Conservation (phyloP, 2,329 filamentous ascomycete species). For the Hymenoscyphus fraxineus region DNA sequence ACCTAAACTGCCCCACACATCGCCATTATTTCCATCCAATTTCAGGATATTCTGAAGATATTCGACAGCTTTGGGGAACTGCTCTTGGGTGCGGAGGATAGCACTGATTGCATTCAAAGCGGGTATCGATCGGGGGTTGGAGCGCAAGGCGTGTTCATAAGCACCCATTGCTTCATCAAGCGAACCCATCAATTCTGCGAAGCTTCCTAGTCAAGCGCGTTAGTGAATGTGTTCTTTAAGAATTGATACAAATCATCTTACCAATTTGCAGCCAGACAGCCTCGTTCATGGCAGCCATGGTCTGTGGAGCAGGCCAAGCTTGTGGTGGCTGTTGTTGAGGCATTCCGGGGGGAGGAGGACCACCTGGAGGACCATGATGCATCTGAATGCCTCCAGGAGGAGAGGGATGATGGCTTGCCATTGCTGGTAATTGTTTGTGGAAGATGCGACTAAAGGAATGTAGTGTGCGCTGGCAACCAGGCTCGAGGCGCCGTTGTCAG, state of each 20-base stretch:
- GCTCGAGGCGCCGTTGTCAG: not conserved
- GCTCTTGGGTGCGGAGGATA: conserved; percentile 86
- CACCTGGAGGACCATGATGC: conserved; percentile 34
- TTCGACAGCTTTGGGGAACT: conserved; percentile 90
- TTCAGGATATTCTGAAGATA: conserved; percentile 89
- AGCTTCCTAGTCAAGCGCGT: conserved; percentile 57
- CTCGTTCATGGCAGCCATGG: conserved; percentile 74
- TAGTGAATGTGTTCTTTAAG: conserved; percentile 25
- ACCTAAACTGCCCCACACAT: conserved; percentile 96
- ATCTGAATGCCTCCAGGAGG: conserved; percentile 55
- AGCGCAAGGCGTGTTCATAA: conserved; percentile 84
- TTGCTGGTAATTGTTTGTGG: conserved; percentile 17
- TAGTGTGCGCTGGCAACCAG: conserved; percentile 4
- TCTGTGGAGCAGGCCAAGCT: conserved; percentile 60
- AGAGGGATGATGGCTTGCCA: conserved; percentile 36
- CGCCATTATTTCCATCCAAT: conserved; percentile 82
- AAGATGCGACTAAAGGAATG: not conserved
- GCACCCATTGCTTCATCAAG: conserved; percentile 84
- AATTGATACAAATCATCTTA: conserved; percentile 44
- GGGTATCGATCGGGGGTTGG: conserved; percentile 82
- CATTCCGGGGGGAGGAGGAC: conserved; percentile 31
- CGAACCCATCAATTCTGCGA: conserved; percentile 84
- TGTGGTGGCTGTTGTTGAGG: conserved; percentile 20
- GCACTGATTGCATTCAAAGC: conserved; percentile 94
- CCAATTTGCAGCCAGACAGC: conserved; percentile 88